Evolutionary conservation across 345 rosid species (phyloP).

Genomic region (Gossypium mustelinum): DNA sequence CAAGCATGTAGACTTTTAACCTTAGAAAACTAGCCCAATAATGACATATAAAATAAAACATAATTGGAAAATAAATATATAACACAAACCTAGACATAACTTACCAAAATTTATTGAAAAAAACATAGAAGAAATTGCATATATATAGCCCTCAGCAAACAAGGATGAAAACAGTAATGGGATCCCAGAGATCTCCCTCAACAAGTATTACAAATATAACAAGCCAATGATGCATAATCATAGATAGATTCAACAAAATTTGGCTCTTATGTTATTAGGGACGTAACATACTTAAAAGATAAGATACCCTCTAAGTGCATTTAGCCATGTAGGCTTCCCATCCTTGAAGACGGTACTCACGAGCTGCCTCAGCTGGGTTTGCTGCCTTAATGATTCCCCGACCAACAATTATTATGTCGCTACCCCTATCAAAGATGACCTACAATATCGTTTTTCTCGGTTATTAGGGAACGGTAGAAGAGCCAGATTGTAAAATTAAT

Average conservation of each 20-base stretch:
- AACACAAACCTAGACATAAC: too few relatives aligned
- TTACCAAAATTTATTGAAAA: too few relatives aligned
- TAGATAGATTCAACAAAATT: background rate
- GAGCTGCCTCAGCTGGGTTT: slow-evolving; percentile 70
- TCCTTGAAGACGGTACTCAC: slow-evolving; percentile 82
- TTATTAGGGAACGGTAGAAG: background rate
- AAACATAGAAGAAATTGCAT: background rate
- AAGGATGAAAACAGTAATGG: background rate
- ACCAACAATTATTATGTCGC: slow-evolving; percentile 95
- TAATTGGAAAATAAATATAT: too few relatives aligned
- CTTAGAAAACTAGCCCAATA: too few relatives aligned
- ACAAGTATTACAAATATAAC: background rate
- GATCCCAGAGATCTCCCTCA: background rate
- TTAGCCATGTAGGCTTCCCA: slow-evolving; percentile 92
- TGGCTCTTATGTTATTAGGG: background rate
- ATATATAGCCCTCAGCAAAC: background rate
- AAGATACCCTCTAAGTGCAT: slow-evolving; percentile 24
- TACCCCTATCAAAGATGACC: slow-evolving; percentile 86
- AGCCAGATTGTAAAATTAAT: background rate
- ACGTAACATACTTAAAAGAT: background rate
- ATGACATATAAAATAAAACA: too few relatives aligned
- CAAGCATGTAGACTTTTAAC: too few relatives aligned
- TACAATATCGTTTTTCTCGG: slow-evolving; percentile 10
- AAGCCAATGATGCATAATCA: slow-evolving; percentile 6
- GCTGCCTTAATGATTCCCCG: slow-evolving; percentile 89